Base-by-base conservation (phyloP, 768 basidiomycete species). In the Boletus subcaerulescens region DNA sequence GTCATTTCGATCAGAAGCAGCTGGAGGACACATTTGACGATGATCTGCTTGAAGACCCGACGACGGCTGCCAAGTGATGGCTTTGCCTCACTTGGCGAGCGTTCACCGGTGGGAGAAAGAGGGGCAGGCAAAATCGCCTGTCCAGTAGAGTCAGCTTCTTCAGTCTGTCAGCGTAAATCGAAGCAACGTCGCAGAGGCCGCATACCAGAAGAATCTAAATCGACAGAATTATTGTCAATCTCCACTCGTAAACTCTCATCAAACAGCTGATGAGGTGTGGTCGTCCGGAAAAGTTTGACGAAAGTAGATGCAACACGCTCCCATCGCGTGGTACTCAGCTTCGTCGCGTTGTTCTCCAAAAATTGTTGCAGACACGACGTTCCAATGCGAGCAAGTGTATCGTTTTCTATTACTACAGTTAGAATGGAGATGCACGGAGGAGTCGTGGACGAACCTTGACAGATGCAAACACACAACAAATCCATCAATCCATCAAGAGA, bases 11-110 rank as follows among this genome's bases (percentile, higher is more conserved):
- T 98, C 36, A 99, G 80, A 50, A 98, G 79, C 20, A 99, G 75
- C 64, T 99, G 97, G 31, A 99, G 81, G 20, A 99, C 97, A 70
- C 97, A 99, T 88, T 98, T 98, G 60, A 98, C 94, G 57, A 99
- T 98, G 73, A 99, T 98, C 71, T 98, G 97, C 68, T 93, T 91
- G 84, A 99, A 99, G 52, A 91, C 83, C 41, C 86, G 82, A 43
- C 91, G 85, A 50, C 94, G 86, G 60, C 89, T 89, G 48, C 74
- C 77, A 42, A 84, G 72, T 7, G 85, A 82, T n/a, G 81, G 73
- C 57, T 80, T 78, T 11, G 73, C 65, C 59, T 80, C 80, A 9
- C 72, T 60, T 53, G 74, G 78, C 12, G 74, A 68, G 42, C 77
- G 75, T 54, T 88, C 85, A 53, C 75, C 77, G n/a, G 81, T 78